These are phyloP conservation scores for Acanthamoeba healyi DNA, from an alignment of 208 protist species.

Conservation along the genomic window DNA sequence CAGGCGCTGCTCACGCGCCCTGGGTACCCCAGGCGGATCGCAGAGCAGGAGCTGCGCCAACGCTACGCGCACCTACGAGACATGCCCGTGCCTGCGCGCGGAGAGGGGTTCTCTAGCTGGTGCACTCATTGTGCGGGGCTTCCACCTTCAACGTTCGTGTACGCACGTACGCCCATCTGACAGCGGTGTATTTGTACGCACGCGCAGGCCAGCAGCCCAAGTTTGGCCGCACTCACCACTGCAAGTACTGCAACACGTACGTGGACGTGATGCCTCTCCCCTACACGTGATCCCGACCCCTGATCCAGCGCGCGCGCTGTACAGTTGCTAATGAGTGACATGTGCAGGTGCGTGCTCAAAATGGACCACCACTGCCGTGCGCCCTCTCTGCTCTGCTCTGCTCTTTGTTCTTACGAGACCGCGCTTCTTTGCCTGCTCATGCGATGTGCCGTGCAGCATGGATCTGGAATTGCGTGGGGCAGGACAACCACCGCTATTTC, in stretches of 20 bases:
- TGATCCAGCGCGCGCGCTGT: no score
- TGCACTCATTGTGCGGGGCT: not conserved
- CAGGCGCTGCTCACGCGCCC: not conserved
- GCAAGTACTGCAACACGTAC: conserved; percentile 51
- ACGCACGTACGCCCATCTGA: no score
- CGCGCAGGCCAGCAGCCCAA: not conserved
- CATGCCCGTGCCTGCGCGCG: not conserved
- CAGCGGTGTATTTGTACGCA: not conserved
- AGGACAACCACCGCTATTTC: conserved; percentile 32
- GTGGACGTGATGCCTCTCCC: not conserved
- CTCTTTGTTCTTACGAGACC: not conserved
- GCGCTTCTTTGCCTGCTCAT: not conserved
- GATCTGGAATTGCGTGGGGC: conserved; percentile 19
- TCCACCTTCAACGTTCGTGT: not conserved
- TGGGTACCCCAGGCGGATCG: not conserved
- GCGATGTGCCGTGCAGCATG: not conserved
- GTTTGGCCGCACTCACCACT: not conserved
- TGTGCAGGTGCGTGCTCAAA: conserved; percentile 5
- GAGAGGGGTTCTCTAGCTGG: not conserved
- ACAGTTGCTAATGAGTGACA: not conserved
- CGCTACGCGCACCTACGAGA: not conserved
- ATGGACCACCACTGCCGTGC: conserved; percentile 13
- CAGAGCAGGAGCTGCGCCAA: not conserved
- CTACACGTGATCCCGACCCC: no score
- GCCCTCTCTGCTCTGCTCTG: no score